Percentiles rank a stretch among this genome's conserved stretches.
Conservation (phyloP, 1,139 yeast species). For the Geotrichum australiense region DNA sequence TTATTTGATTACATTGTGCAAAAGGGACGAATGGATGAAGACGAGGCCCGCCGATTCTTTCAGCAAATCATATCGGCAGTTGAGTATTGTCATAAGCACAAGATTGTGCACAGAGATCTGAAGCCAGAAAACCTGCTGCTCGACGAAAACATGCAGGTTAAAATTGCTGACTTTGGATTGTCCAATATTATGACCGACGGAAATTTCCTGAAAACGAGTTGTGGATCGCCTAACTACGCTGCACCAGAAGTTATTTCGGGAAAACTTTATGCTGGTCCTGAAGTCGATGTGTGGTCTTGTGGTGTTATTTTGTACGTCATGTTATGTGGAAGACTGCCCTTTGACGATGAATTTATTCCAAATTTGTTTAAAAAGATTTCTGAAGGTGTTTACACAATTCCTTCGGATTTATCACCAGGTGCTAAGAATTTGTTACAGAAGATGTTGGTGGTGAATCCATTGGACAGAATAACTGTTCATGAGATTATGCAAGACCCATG, state of each 20-base stretch:
- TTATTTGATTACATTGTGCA: slow-evolving; percentile 94
- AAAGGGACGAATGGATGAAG: slow-evolving; percentile 56
- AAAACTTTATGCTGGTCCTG: slow-evolving; percentile 83
- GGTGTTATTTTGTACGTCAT: slow-evolving; percentile 89
- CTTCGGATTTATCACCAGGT: slow-evolving; percentile 80
- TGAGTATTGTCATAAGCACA: slow-evolving; percentile 54
- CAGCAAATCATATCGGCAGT: slow-evolving; percentile 63
- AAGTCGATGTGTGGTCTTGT: slow-evolving; percentile 90
- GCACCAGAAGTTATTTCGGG: slow-evolving; percentile 87
- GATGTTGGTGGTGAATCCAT: slow-evolving; percentile 94
- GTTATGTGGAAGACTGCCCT: slow-evolving; percentile 89
- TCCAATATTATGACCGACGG: slow-evolving; percentile 70
- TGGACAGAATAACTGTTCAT: slow-evolving; percentile 88
- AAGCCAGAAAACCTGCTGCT: slow-evolving; percentile 80
- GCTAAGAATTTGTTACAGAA: slow-evolving; percentile 80
- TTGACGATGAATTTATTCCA: slow-evolving; percentile 88
- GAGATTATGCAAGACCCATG: slow-evolving; percentile 95
- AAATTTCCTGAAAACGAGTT: slow-evolving; percentile 86
- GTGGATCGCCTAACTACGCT: slow-evolving; percentile 90
- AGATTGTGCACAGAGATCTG: slow-evolving; percentile 80
- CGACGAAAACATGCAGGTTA: slow-evolving; percentile 55
- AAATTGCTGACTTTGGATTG: slow-evolving; percentile 88
- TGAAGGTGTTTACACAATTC: slow-evolving; percentile 90
- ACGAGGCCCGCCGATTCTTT: slow-evolving; percentile 55
- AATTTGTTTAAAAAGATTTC: slow-evolving; percentile 90